Evolutionary conservation across 2,329 filamentous ascomycete genomes (phyloP).

Genomic region (Fusarium sp.): DNA sequence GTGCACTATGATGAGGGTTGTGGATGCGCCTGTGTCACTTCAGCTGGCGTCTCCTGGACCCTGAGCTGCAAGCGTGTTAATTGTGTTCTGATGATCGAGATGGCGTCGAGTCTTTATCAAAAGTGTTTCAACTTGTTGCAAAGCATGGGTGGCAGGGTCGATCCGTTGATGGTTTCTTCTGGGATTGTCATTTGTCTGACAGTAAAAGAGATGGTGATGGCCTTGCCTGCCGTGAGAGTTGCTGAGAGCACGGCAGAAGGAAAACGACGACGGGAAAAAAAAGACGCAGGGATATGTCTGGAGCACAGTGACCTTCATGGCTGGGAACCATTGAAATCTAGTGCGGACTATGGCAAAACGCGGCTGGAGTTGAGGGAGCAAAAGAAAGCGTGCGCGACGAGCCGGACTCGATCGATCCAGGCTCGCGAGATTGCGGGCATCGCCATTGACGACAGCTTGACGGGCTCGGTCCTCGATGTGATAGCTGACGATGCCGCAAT

Average conservation of each 20-base stretch:
- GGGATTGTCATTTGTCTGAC: neutral
- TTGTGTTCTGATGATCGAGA: constrained; percentile 22
- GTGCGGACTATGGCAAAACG: neutral
- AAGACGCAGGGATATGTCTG: neutral
- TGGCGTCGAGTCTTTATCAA: neutral
- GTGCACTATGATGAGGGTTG: neutral
- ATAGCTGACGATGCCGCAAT: neutral
- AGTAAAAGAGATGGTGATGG: neutral
- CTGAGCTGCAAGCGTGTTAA: neutral
- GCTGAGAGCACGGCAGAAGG: neutral
- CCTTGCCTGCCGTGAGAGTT: neutral
- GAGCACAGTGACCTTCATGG: neutral
- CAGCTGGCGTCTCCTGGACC: neutral
- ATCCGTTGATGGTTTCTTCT: neutral
- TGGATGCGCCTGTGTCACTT: neutral
- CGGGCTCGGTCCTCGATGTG: neutral
- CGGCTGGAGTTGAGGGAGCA: neutral
- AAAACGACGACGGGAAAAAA: neutral
- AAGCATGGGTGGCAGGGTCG: neutral
- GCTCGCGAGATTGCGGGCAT: neutral
- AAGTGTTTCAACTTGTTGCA: constrained; percentile 16
- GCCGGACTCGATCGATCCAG: neutral
- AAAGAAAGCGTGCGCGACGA: neutral
- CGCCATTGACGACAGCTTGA: neutral
- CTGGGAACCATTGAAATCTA: neutral